Base-by-base conservation (phyloP, 345 rosid species). In the Syzygium oleosum region DNA sequence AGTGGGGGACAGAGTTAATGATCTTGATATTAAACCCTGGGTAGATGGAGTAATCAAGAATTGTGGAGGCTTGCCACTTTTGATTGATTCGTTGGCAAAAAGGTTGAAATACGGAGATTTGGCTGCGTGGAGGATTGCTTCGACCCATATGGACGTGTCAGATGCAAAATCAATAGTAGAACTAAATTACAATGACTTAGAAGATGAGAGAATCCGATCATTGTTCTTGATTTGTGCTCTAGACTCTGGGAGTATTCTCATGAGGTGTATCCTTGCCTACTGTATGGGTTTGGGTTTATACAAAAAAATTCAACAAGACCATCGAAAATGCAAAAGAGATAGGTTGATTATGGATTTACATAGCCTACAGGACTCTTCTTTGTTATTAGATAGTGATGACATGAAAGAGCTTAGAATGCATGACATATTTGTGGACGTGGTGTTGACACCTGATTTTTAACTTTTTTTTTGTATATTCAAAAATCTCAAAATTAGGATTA, bases 121-220 rank as follows among this genome's bases (percentile, higher is more conserved):
- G 21, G 5, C 5, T 7, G 41, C 0, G 2, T 78, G 84, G 68
- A 55, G 27, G 22, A 31, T 3, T 8, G 77, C 88, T 25, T 79
- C 0, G 21, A 15, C 22, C 55, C 6, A 29, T 1, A 29, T 0
- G 7, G 11, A 29, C 0, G 0, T 0, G 1, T 29, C 11, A 0
- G 2, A 14, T 15, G 22, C 0, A 0, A 7, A 27, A 2, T 27
- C 21, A 4, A 0, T 11, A 0, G 68, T 87, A 25, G 9, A 79
- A 9, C 49, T 34, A 12, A 86, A 2, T n/a, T 78, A 6, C 25
- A 2, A 8, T 11, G 86, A 21, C 77, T 59, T 31, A 87, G 0
- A 63, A 6, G 21, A 63, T 0, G 22, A 63, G 0, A 63, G 77
- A 21, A 15, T 63, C 22, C 15, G 0, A 29, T 15, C 21, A 7